phyloP scores from a whole-genome alignment of 139 green algal genomes.

The Tetraselmis striata region DNA sequence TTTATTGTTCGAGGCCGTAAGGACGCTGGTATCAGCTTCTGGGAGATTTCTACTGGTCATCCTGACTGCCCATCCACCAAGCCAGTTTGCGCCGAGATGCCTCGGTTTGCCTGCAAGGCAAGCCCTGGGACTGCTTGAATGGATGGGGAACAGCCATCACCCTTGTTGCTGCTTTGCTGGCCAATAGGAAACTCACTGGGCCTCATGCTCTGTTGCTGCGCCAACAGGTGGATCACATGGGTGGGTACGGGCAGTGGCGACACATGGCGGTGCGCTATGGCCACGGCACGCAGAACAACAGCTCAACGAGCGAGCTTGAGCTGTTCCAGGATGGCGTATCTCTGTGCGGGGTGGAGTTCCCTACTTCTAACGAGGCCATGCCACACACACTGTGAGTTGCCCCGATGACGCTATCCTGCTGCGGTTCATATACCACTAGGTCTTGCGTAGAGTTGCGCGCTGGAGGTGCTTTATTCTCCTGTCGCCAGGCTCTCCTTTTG shows the following conservation, averaged over 20 bases:
- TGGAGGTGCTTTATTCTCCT: not conserved
- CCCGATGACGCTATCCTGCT: not conserved
- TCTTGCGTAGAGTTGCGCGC: not conserved
- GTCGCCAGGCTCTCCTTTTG: not conserved
- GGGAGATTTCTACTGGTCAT: not conserved
- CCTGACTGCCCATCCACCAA: not conserved
- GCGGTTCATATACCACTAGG: not conserved
- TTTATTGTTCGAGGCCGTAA: too few species aligned
- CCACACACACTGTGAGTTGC: not conserved
- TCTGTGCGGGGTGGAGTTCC: not conserved
- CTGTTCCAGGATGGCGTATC: not conserved
- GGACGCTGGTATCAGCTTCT: too few species aligned
- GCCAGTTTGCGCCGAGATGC: not conserved
- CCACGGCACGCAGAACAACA: not conserved
- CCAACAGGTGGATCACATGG: too few species aligned
- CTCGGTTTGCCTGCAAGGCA: not conserved
- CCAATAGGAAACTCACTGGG: too few species aligned
- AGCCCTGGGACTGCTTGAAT: too few species aligned
- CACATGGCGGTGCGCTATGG: not conserved
- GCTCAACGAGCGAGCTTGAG: not conserved
- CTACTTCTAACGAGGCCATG: not conserved
- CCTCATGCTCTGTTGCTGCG: too few species aligned
- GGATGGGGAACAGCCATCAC: too few species aligned
- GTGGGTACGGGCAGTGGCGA: too few species aligned
- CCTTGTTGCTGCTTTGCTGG: too few species aligned